Evolutionary conservation across 306 rosid species (phyloP).

Genomic region (Betula pendula): DNA sequence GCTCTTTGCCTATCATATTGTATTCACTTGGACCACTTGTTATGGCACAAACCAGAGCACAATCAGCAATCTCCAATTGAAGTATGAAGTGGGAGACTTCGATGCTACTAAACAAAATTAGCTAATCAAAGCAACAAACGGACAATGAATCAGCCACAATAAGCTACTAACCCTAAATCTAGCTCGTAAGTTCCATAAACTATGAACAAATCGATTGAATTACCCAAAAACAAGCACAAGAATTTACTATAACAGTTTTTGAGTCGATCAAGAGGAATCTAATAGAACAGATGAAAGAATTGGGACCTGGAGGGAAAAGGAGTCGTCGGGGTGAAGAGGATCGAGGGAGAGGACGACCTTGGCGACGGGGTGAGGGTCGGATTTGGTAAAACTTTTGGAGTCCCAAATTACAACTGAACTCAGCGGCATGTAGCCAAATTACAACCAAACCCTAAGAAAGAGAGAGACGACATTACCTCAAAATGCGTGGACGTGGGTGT

Average conservation of each 20-base stretch:
- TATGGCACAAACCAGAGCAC: not conserved
- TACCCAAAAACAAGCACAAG: not conserved
- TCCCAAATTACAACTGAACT: too few relatives aligned
- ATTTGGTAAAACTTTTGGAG: too few relatives aligned
- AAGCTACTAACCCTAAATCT: not conserved
- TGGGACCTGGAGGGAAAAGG: conserved; percentile 71
- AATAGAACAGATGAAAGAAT: not conserved
- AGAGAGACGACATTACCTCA: too few relatives aligned
- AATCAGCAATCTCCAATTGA: not conserved
- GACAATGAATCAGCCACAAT: not conserved
- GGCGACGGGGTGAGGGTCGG: conserved; percentile 74
- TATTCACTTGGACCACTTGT: not conserved
- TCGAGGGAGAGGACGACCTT: conserved; percentile 93
- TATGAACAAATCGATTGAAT: not conserved
- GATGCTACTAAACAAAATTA: not conserved
- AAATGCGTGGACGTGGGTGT: too few relatives aligned
- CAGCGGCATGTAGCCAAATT: too few relatives aligned
- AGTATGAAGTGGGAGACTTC: not conserved
- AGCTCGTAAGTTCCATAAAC: not conserved
- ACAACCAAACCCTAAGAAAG: too few relatives aligned
- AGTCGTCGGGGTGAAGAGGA: conserved; percentile 81
- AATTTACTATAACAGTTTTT: not conserved
- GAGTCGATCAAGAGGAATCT: not conserved
- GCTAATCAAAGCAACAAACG: not conserved
- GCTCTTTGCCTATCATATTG: not conserved